A percentile compares a stretch with the other conserved stretches of the same genome.
Evolutionary conservation across 1,139 yeast species (phyloP).

Genomic region (Pichia sp.): DNA sequence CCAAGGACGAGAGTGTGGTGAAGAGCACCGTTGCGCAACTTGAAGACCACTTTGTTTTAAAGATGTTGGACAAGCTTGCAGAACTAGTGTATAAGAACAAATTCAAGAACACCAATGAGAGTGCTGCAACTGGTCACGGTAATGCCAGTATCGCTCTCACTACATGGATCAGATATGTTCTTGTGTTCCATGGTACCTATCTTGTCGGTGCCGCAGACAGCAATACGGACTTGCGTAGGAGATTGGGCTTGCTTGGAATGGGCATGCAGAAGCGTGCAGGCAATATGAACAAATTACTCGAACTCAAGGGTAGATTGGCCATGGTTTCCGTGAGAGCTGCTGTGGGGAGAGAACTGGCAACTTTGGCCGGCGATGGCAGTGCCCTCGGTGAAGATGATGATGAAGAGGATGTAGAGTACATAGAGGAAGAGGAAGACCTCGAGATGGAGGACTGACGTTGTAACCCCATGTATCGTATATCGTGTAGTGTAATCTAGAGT

Average conservation of each 20-base stretch:
- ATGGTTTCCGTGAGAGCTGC: slow-evolving; percentile 64
- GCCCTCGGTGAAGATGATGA: slow-evolving; percentile 30
- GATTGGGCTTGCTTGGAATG: slow-evolving; percentile 71
- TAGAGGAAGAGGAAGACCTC: background rate
- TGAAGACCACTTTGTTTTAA: slow-evolving; percentile 59
- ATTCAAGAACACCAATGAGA: slow-evolving; percentile 42
- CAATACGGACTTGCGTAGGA: slow-evolving; percentile 30
- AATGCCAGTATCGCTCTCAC: slow-evolving; percentile 34
- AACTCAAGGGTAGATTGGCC: slow-evolving; percentile 73
- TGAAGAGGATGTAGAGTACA: slow-evolving; percentile 33
- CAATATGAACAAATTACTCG: slow-evolving; percentile 70
- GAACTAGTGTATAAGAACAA: slow-evolving; percentile 64
- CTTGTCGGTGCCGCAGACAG: slow-evolving; percentile 22
- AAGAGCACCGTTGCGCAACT: slow-evolving; percentile 24
- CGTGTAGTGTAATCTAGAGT: too few relatives aligned
- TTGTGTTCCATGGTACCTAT: slow-evolving; percentile 86
- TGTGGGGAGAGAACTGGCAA: slow-evolving; percentile 51
- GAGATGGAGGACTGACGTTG: background rate
- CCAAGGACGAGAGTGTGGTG: slow-evolving; percentile 67
- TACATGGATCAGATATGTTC: slow-evolving; percentile 90
- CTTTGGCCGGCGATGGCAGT: slow-evolving; percentile 12
- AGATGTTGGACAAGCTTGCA: slow-evolving; percentile 72
- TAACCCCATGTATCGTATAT: background rate
- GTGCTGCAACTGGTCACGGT: slow-evolving; percentile 21
- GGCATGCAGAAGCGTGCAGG: slow-evolving; percentile 69